Percentiles rank a stretch among this genome's conserved stretches.
phyloP scores from a whole-genome alignment of 2,329 filamentous ascomycete genomes.

The Didymosphaeria variabile region DNA sequence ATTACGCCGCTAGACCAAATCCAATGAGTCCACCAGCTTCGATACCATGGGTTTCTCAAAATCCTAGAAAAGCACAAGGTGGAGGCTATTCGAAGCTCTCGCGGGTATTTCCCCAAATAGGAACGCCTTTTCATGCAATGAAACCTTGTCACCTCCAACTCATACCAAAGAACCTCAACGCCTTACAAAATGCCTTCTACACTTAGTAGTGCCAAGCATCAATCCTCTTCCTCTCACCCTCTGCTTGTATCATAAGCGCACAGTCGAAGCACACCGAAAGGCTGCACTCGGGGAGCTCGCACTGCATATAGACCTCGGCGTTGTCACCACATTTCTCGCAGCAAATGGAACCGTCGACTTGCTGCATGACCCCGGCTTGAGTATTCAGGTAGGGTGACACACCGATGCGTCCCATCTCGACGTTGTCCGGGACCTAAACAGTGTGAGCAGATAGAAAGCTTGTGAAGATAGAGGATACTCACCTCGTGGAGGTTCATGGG shows the following conservation, averaged over 20 bases:
- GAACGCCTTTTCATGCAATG: too few relatives aligned
- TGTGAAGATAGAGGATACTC: not conserved
- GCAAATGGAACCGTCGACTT: constrained; percentile 26
- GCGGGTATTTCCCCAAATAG: not conserved
- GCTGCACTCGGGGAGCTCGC: not conserved
- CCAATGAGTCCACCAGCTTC: too few relatives aligned
- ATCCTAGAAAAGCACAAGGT: too few relatives aligned
- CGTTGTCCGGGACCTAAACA: not conserved
- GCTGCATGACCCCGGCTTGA: constrained; percentile 21
- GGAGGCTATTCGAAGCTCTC: too few relatives aligned
- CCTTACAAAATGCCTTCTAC: not conserved
- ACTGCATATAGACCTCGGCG: constrained; percentile 17
- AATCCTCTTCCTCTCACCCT: not conserved
- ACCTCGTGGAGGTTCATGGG: constrained; percentile 26
- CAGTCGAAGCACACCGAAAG: not conserved
- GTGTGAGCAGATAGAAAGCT: not conserved
- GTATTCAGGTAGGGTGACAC: constrained; percentile 25
- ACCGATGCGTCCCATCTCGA: constrained; percentile 12
- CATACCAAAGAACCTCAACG: too few relatives aligned
- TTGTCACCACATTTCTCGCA: constrained; percentile 34
- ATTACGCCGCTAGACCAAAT: too few relatives aligned
- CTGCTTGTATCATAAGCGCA: not conserved
- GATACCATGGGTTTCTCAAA: too few relatives aligned
- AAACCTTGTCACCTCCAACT: too few relatives aligned
- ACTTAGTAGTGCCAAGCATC: not conserved